Conservation (phyloP, 768 basidiomycete genomes). For the Pleurotus tuber-regium region DNA sequence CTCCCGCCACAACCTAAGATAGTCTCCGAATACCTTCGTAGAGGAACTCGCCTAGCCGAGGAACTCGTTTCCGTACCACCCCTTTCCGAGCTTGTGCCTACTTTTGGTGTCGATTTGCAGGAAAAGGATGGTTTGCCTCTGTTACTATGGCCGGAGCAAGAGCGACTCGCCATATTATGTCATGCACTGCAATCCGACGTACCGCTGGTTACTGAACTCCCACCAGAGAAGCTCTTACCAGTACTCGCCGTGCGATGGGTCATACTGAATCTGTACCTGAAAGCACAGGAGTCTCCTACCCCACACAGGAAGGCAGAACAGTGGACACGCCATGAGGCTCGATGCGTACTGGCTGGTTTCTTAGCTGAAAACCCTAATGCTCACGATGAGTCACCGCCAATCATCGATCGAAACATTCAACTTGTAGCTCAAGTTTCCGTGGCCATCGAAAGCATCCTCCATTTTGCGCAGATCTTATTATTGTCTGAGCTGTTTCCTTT, state of each 20-base stretch:
- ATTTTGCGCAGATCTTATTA: constrained; percentile 61
- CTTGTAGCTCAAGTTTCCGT: constrained; percentile 61
- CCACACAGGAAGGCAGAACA: constrained; percentile 64
- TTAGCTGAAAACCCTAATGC: constrained; percentile 18
- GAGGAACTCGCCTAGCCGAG: constrained; percentile 61
- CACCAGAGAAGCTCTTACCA: constrained; percentile 42
- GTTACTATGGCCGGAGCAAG: constrained; percentile 44
- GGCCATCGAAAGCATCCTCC: constrained; percentile 57
- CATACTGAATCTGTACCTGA: constrained; percentile 43
- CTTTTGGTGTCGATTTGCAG: constrained; percentile 33
- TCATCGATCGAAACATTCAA: constrained; percentile 63
- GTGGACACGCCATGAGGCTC: constrained; percentile 67
- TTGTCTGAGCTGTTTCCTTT: constrained; percentile 46
- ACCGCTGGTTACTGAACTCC: constrained; percentile 42
- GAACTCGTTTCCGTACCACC: constrained; percentile 55
- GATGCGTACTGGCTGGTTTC: constrained; percentile 56
- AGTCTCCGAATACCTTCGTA: constrained; percentile 61
- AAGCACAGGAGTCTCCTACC: constrained; percentile 47
- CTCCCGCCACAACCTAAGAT: constrained; percentile 20
- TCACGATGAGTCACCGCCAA: constrained; percentile 27
- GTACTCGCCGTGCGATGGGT: constrained; percentile 67
- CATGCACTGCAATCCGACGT: constrained; percentile 54
- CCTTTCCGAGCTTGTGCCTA: constrained; percentile 45
- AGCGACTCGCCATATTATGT: constrained; percentile 56
- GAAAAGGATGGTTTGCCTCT: constrained; percentile 36